Evolutionary conservation across 164 flowering plant species (phyloP).

Genomic region (Stephania cephalantha): DNA sequence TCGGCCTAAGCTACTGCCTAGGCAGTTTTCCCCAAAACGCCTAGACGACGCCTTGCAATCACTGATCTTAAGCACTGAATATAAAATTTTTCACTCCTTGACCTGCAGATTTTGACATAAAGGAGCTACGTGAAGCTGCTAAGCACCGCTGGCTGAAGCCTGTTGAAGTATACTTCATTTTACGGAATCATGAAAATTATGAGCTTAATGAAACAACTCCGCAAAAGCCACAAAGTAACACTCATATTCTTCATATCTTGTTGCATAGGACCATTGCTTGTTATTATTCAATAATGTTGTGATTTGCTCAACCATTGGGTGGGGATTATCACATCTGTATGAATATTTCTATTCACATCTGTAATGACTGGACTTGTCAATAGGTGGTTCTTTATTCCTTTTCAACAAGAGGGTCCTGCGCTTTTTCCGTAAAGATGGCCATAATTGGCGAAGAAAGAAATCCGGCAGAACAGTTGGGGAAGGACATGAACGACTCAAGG

Average conservation of each 20-base stretch:
- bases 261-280: neutral
- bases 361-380: slow-evolving; percentile 8
- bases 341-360: neutral
- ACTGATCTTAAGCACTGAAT: neutral
- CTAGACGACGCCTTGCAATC: too few species aligned
- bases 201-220: slow-evolving; percentile 41
- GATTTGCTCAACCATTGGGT: neutral
- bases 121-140: slow-evolving; percentile 48
- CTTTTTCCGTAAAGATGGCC: slow-evolving; percentile 84
- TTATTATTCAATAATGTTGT: neutral
- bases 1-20: too few species aligned
- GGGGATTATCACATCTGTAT: neutral
- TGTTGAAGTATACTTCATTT: slow-evolving; percentile 59
- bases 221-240: slow-evolving; percentile 53
- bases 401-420: slow-evolving; percentile 78
- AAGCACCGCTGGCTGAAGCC: slow-evolving; percentile 73
- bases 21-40: too few species aligned
- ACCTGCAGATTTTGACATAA: slow-evolving; percentile 40
- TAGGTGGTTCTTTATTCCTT: slow-evolving; percentile 89
- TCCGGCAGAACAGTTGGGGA: slow-evolving; percentile 84
- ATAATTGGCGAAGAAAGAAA: slow-evolving; percentile 84
- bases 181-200: slow-evolving; percentile 50
- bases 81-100: neutral
- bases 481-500: slow-evolving; percentile 96
- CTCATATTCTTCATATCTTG: slow-evolving; percentile 7